Percentiles rank a stretch among this genome's conserved stretches.
phyloP scores from a whole-genome alignment of 495 filamentous ascomycete species.

The Daldinia grandis region DNA sequence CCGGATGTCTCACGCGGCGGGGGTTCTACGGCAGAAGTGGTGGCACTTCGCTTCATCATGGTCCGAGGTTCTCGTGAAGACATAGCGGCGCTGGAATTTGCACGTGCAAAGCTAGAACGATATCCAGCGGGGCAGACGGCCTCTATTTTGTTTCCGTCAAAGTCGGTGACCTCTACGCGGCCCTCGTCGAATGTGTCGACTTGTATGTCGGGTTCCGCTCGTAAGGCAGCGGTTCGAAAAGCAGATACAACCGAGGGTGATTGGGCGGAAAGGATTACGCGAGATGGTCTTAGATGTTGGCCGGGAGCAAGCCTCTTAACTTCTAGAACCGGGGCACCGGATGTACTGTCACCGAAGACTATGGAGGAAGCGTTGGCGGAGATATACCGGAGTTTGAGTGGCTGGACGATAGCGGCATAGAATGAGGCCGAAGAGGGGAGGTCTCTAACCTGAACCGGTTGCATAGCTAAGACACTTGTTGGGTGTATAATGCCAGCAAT shows the following conservation, averaged over 20 bases:
- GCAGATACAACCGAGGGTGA: constrained; percentile 24
- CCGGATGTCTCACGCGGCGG: constrained; percentile 48
- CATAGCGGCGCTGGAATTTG: constrained; percentile 39
- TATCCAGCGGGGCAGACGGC: constrained; percentile 47
- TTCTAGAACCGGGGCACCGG: constrained; percentile 48
- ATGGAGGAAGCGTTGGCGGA: constrained; percentile 46
- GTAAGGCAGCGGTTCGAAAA: constrained; percentile 26
- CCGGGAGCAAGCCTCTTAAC: constrained; percentile 45
- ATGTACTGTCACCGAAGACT: constrained; percentile 46
- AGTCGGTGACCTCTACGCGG: constrained; percentile 53
- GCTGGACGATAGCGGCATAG: constrained; percentile 77
- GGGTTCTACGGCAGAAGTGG: constrained; percentile 45
- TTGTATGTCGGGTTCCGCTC: constrained; percentile 23
- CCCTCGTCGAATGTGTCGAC: constrained; percentile 39
- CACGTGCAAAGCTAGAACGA: constrained; percentile 39
- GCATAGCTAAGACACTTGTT: constrained; percentile 34
- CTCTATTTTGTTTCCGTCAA: constrained; percentile 62
- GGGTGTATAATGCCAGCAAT: background rate
- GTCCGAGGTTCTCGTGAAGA: constrained; percentile 40
- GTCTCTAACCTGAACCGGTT: constrained; percentile 67
- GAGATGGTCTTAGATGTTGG: constrained; percentile 47
- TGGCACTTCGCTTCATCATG: constrained; percentile 48
- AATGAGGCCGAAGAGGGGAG: constrained; percentile 82
- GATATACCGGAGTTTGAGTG: constrained; percentile 77
- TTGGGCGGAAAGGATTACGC: constrained; percentile 44